A percentile compares a stretch with the other conserved stretches of the same genome.
Conservation (phyloP, 495 filamentous ascomycete genomes). For the Xylaria flabelliformis region DNA sequence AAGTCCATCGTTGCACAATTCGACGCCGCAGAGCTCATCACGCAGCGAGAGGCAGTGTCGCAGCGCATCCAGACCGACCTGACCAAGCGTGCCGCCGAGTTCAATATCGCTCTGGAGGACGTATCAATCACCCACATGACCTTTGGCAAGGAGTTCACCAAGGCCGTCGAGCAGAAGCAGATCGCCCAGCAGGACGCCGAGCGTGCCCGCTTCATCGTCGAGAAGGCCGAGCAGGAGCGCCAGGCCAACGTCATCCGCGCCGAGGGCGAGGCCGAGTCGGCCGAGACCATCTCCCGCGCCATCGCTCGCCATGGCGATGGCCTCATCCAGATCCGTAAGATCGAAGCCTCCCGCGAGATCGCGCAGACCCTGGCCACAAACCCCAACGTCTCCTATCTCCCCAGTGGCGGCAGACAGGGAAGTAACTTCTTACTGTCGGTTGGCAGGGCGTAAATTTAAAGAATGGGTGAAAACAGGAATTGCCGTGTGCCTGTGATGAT, state of each 20-base stretch:
- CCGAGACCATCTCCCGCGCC: constrained; percentile 90
- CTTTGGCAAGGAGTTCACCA: constrained; percentile 98
- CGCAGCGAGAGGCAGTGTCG: constrained; percentile 94
- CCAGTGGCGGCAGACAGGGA: constrained; percentile 70
- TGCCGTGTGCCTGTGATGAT: neutral
- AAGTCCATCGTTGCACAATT: constrained; percentile 99
- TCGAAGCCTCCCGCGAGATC: constrained; percentile 97
- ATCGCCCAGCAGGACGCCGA: constrained; percentile 99
- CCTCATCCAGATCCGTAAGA: constrained; percentile 91
- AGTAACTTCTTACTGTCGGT: constrained; percentile 65
- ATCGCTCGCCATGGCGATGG: constrained; percentile 93
- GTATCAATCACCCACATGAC: constrained; percentile 99
- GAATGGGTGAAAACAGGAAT: neutral
- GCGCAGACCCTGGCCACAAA: constrained; percentile 87
- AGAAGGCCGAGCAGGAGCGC: constrained; percentile 98
- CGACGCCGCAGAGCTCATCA: constrained; percentile 99
- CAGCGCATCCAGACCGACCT: constrained; percentile 95
- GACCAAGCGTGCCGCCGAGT: constrained; percentile 92
- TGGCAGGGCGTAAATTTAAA: constrained; percentile 44
- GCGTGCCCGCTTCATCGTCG: constrained; percentile 95
- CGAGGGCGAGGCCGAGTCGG: constrained; percentile 95
- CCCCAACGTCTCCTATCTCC: constrained; percentile 95
- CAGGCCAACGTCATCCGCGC: constrained; percentile 98
- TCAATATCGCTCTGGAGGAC: constrained; percentile 99
- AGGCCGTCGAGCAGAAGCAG: constrained; percentile 99